Percentiles rank a stretch among this genome's conserved stretches.
Conservation (phyloP, 2,329 filamentous ascomycete genomes). For the Colletotrichum chrysophilum region DNA sequence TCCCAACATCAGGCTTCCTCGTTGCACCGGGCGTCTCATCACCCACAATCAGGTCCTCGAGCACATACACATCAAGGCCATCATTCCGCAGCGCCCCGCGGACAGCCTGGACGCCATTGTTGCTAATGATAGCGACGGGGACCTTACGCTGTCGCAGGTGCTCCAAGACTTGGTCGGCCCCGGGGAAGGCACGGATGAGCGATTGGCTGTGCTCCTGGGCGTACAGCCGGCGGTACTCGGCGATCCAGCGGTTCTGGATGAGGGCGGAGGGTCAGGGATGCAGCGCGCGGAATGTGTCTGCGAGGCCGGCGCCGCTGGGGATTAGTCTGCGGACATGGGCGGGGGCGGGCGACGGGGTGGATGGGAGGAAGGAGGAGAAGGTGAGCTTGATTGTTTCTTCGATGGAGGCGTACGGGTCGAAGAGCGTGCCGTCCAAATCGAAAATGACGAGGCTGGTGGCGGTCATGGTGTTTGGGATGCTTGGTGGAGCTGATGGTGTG, state of each 20-base stretch:
- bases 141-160: not conserved
- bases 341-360: not conserved
- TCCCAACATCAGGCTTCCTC: not conserved
- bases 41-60: not conserved
- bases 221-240: not conserved
- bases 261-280: not conserved
- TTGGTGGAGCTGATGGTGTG: not conserved
- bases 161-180: not conserved
- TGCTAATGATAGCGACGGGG: not conserved
- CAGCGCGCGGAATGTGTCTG: no score
- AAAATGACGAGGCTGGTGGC: slow-evolving; percentile 14
- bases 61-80: not conserved
- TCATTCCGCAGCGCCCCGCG: not conserved
- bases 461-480: not conserved
- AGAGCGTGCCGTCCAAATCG: slow-evolving; percentile 24
- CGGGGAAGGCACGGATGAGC: not conserved
- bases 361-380: slow-evolving; percentile 3
- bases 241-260: not conserved
- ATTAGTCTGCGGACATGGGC: no score
- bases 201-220: not conserved
- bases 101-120: not conserved
- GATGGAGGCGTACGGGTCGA: slow-evolving; percentile 22
- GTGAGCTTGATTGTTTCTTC: slow-evolving; percentile 21
- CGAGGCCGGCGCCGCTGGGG: no score
- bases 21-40: not conserved